A percentile compares a stretch with the other conserved stretches of the same genome.
These are phyloP conservation scores for Trichoderma sp. DNA, from an alignment of 2,329 filamentous ascomycete genomes.

Conservation along the genomic window DNA sequence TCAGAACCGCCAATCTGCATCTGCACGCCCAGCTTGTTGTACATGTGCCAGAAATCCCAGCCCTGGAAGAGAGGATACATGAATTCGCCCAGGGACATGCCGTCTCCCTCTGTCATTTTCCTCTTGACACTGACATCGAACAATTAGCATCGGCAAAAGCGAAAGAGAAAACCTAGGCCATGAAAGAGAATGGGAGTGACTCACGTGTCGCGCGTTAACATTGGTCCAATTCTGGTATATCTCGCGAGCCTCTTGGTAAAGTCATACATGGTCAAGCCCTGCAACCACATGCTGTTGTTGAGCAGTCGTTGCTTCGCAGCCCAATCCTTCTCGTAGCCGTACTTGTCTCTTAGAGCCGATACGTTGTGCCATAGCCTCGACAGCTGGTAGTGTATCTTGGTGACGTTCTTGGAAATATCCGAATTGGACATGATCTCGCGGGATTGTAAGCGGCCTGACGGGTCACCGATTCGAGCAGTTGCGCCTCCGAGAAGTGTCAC, in stretches of 20 bases:
- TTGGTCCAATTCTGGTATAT: conserved; percentile 73
- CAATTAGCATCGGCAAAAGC: conserved; percentile 22
- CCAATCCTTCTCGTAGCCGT: conserved; percentile 62
- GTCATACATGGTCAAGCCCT: conserved; percentile 67
- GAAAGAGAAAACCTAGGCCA: no score
- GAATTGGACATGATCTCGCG: conserved; percentile 52
- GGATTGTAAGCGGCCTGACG: conserved; percentile 64
- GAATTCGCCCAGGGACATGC: conserved; percentile 94
- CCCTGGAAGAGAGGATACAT: conserved; percentile 89
- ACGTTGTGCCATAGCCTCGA: conserved; percentile 73
- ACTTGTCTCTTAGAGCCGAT: conserved; percentile 60
- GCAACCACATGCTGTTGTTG: conserved; percentile 86
- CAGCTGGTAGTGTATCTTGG: conserved; percentile 67
- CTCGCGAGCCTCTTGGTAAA: conserved; percentile 72
- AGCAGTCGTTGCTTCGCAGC: conserved; percentile 64
- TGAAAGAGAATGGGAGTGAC: conserved; percentile 34
- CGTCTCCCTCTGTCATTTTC: conserved; percentile 79
- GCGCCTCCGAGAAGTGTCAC: conserved; percentile 69
- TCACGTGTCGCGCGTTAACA: conserved; percentile 85
- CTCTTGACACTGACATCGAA: conserved; percentile 59
- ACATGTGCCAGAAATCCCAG: conserved; percentile 95
- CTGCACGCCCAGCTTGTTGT: conserved; percentile 62
- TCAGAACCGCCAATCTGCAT: conserved; percentile 94
- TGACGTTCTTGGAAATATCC: conserved; percentile 60
- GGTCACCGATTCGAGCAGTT: conserved; percentile 76